Evolutionary conservation across 306 rosid species (phyloP).

Genomic region (Casuarina glauca): DNA sequence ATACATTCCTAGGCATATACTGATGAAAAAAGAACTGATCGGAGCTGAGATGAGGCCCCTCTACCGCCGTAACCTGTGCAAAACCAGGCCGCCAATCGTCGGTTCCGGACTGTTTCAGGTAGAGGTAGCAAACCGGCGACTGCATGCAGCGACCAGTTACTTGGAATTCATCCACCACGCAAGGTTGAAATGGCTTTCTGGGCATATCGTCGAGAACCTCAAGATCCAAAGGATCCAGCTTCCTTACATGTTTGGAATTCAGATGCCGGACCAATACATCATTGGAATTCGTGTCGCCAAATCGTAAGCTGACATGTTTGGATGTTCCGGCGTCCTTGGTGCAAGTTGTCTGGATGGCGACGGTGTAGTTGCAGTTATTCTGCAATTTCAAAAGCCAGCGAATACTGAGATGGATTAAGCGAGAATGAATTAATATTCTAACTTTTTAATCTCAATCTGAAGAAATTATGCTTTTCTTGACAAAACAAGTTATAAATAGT

Average conservation of each 20-base stretch:
- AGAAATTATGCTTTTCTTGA: too few relatives aligned
- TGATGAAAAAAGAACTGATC: conserved; percentile 56
- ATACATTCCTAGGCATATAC: conserved; percentile 63
- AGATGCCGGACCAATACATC: conserved; percentile 57
- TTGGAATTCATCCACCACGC: conserved; percentile 68
- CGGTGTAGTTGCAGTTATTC: conserved; percentile 61
- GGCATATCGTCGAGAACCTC: conserved; percentile 60
- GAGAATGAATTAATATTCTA: too few relatives aligned
- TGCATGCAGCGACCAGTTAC: conserved; percentile 60
- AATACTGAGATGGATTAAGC: background rate
- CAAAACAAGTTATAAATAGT: too few relatives aligned
- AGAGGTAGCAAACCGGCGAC: conserved; percentile 67
- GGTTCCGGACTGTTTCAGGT: conserved; percentile 56
- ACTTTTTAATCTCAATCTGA: too few relatives aligned
- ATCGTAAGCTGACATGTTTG: conserved; percentile 62
- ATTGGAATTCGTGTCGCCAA: conserved; percentile 70
- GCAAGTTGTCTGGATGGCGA: conserved; percentile 75
- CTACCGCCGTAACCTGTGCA: conserved; percentile 48
- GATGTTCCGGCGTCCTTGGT: conserved; percentile 76
- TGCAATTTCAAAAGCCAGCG: conserved; percentile 15
- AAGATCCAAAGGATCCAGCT: conserved; percentile 60
- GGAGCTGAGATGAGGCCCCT: conserved; percentile 52
- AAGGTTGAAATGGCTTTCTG: conserved; percentile 75
- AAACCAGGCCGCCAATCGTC: conserved; percentile 91
- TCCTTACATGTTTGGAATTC: conserved; percentile 56